Percentiles rank a stretch among this genome's conserved stretches.
phyloP scores from a whole-genome alignment of 208 protist genomes.

The Trypanosoma rangeli region DNA sequence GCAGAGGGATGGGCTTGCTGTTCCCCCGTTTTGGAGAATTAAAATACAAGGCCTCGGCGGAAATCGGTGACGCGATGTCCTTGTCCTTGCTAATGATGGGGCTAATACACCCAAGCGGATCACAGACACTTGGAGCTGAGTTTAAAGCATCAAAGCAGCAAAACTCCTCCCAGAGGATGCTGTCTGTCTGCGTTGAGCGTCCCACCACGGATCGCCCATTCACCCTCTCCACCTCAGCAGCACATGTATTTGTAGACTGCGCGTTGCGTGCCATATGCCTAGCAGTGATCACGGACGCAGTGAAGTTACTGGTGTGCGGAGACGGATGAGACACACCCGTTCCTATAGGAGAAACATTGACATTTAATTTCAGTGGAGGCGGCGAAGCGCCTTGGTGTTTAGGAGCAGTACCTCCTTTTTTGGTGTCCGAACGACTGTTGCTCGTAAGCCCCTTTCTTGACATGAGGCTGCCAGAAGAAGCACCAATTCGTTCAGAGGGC shows the following conservation, averaged over 20 bases:
- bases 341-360: not conserved
- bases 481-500: not conserved
- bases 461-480: conserved; percentile 1
- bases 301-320: not conserved
- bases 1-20: not conserved
- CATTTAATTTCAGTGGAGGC: not conserved
- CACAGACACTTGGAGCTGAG: not conserved
- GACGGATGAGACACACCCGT: not conserved
- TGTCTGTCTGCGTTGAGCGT: conserved; percentile 19
- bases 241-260: not conserved
- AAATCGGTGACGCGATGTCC: conserved; percentile 11
- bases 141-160: not conserved
- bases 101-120: conserved; percentile 20
- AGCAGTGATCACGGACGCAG: not conserved
- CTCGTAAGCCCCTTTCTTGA: not conserved
- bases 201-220: not conserved
- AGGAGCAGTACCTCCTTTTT: not conserved
- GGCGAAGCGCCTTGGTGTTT: not conserved
- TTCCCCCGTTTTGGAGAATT: not conserved
- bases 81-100: conserved; percentile 14
- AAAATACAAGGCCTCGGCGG: not conserved
- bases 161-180: not conserved
- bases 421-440: not conserved
- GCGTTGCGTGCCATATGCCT: not conserved
- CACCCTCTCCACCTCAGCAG: not conserved